Base-by-base conservation (phyloP, 2,329 filamentous ascomycete genomes). In the Alternaria dauci region DNA sequence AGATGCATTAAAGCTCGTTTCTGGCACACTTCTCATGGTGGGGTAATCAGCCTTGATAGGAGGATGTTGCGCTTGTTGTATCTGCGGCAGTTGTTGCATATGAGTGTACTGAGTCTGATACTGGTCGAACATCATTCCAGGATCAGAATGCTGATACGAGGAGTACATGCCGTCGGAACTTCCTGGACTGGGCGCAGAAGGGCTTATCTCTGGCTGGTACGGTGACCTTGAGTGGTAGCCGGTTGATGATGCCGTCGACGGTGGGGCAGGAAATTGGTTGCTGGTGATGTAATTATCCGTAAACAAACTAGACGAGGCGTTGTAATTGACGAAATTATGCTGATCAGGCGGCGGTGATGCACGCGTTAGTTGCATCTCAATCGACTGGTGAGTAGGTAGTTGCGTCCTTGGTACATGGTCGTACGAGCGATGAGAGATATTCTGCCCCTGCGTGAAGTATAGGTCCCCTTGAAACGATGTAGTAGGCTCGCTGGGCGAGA, bases 131-230 rank as follows among this genome's bases (percentile, higher is more conserved):
- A 65, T 59, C 56, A 70, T 70, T 4, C 63, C 71, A 8, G 58
- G 53, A 18, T 76, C 74, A 3, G 73, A 73, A 41, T 69, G 61
- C 25, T 71, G 66, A 26, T 74, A 68, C 4, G 68, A 73, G 23
- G 71, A 71, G 25, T 67, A 65, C 43, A 71, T 65, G 44, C 66
- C 67, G 26, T 77, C 73, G 14, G 74, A 76, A 28, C 73, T 71
- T 46, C 71, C 62, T 4, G 73, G 73, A 57, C 76, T 78, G 39
- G 67, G 68, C 32, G 62, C 68, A 26, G 74, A 71, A 30, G 74
- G 71, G 43, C 74, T 76, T 14, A 67, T 57, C 16, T 62, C 57
- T 41, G 61, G 61, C 47, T 74, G 68, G 41, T 67, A 69, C 11
- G 69, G 67, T 8, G 66, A 67, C 25, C 59, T 59, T 18, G 64